Evolutionary conservation across 495 filamentous ascomycete genomes (phyloP), one percentile per base, ranked within the genome.

Genomic region (Cercophora sp.): DNA sequence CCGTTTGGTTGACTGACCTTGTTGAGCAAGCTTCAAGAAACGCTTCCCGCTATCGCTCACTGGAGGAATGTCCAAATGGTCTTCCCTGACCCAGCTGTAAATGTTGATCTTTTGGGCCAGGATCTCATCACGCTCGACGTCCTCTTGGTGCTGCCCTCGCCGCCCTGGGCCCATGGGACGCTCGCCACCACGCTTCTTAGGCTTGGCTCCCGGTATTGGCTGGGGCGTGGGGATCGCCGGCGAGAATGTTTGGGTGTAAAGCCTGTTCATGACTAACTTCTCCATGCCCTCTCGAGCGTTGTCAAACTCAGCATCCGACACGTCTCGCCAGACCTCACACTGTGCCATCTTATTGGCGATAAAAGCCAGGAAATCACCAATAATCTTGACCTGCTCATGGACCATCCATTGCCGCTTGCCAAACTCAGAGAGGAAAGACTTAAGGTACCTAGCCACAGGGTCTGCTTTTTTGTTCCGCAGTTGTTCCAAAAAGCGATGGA

Each of bases 401-500:
- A 95, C 93, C 91, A 95, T 94, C 93, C 93, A 99, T 68, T 96
- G 94, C 59, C 89, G 88, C 71, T 99, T 99, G 9, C 86, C 89
- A 71, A 99, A 99, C 66, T 97, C 93, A 29, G 81, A 78, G 10
- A 99, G 74, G 63, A 99, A 99, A 5, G 92, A 96, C 39, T 91
- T 85, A 16, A 99, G 79, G 65, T 95, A 99, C 57, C 89, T 88
- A 10, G 93, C 94, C 1, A 99, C 92, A 4, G 93, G 94, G 60
- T 99, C 93, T 15, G 93, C 94, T 19, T 92, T 96, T 42, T 91
- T 86, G 69, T 97, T 91, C 46, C 93, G 84, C 23, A 99, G 75
- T 64, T 99, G 93, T 61, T 96, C 92, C 47, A 99, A 70, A 62
- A 99, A 99, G 5, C 93, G 82, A 69, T 97, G 94, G 62, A 99